Conservation (phyloP, 805 yeast genomes). For the Ogataea parapolymorpha region DNA sequence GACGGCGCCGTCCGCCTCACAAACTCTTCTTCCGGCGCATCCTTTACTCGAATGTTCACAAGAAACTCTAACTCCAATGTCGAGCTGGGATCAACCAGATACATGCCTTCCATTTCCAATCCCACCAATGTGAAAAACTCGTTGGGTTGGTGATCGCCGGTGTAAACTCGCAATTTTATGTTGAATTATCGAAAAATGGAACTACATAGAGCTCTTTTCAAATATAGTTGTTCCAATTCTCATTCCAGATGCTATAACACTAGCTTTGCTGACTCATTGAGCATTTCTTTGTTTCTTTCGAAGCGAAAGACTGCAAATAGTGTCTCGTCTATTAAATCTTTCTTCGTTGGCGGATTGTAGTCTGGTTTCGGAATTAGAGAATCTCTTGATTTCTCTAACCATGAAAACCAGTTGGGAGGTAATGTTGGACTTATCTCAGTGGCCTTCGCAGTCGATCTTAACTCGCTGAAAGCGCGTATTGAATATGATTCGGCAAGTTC, state of each 20-base stretch:
- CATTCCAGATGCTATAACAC: conserved; percentile 8
- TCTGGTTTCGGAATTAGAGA: background rate
- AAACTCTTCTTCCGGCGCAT: conserved; percentile 17
- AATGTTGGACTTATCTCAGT: background rate
- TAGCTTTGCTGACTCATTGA: conserved; percentile 22
- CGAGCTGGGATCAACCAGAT: conserved; percentile 25
- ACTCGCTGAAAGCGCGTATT: background rate
- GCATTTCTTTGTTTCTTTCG: conserved; percentile 20
- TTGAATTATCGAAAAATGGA: conserved; percentile 3
- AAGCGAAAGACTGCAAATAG: conserved; percentile 10
- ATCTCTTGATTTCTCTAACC: background rate
- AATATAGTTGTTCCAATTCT: background rate
- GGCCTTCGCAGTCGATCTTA: background rate
- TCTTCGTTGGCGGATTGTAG: background rate
- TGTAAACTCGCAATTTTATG: background rate
- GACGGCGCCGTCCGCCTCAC: conserved; percentile 9
- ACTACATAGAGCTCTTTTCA: too few relatives aligned
- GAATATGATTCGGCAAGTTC: conserved; percentile 1
- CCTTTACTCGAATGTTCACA: conserved; percentile 15
- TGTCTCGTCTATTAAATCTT: conserved; percentile 6
- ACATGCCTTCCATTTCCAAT: conserved; percentile 51
- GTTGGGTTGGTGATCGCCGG: conserved; percentile 57
- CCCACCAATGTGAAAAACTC: conserved; percentile 73
- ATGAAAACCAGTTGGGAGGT: background rate
- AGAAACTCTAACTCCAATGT: conserved; percentile 11